These are phyloP conservation scores for maize (Zea mays) DNA, from an alignment of 176 grass and related monocot genomes.

Conservation along the genomic window Zm-B73-REFERENCE-NAM-5.0 NC_050102.1:140630501-140631000, in stretches of 20 bases:
- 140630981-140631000: constrained; percentile 40
- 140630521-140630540: no score
- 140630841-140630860: background rate
- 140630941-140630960: constrained; percentile 58
- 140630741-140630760: background rate
- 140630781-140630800: background rate
- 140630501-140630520: no score
- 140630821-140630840: background rate
- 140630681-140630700: no score
- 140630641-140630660: no score
- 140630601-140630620: no score
- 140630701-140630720: background rate
- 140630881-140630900: background rate
- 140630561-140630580: no score
- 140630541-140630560: no score
- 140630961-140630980: constrained; percentile 51
- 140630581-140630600: no score
- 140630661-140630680: no score
- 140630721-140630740: background rate
- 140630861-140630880: background rate
- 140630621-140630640: no score
- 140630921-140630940: constrained; percentile 68
- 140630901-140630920: constrained; percentile 12
- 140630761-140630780: background rate
- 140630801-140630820: background rate